Conservation (phyloP, 192 early-diverging fungal genomes). For the Mycoemilia scoparia region DNA sequence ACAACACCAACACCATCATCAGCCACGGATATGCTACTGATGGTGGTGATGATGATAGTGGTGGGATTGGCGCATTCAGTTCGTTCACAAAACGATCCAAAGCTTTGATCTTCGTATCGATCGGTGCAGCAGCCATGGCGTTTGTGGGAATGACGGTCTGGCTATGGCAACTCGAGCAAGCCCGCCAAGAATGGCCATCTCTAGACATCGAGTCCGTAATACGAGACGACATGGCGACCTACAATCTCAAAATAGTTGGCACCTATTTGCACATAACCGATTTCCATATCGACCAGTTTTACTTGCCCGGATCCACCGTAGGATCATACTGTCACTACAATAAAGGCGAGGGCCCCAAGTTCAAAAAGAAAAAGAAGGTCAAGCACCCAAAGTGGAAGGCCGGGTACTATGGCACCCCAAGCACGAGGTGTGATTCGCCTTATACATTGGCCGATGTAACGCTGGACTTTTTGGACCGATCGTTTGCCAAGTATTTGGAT, state of each 20-base stretch:
- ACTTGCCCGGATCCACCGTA: slow-evolving; percentile 28
- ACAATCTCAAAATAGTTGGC: slow-evolving; percentile 32
- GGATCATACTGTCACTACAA: slow-evolving; percentile 40
- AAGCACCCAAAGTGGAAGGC: slow-evolving; percentile 2
- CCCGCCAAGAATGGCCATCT: too few relatives aligned
- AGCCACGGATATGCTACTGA: too few relatives aligned
- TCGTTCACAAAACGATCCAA: too few relatives aligned
- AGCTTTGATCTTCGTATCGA: too few relatives aligned
- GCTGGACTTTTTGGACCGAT: slow-evolving; percentile 25
- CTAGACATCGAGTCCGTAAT: too few relatives aligned
- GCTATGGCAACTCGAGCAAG: too few relatives aligned
- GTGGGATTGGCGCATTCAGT: too few relatives aligned
- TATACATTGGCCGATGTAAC: slow-evolving; percentile 33
- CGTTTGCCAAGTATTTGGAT: slow-evolving; percentile 30
- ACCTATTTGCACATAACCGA: slow-evolving; percentile 55
- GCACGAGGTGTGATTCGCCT: slow-evolving; percentile 42
- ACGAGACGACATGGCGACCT: too few relatives aligned
- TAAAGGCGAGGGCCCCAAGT: neutral
- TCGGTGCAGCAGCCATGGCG: too few relatives aligned
- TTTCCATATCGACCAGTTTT: slow-evolving; percentile 45
- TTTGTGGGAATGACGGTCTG: too few relatives aligned
- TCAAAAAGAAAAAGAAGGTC: neutral
- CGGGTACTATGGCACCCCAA: slow-evolving; percentile 36
- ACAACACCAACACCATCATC: too few relatives aligned
- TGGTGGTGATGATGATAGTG: too few relatives aligned